phyloP scores from a whole-genome alignment of 2,329 filamentous ascomycete species.

The Diaporthe sp. region DNA sequence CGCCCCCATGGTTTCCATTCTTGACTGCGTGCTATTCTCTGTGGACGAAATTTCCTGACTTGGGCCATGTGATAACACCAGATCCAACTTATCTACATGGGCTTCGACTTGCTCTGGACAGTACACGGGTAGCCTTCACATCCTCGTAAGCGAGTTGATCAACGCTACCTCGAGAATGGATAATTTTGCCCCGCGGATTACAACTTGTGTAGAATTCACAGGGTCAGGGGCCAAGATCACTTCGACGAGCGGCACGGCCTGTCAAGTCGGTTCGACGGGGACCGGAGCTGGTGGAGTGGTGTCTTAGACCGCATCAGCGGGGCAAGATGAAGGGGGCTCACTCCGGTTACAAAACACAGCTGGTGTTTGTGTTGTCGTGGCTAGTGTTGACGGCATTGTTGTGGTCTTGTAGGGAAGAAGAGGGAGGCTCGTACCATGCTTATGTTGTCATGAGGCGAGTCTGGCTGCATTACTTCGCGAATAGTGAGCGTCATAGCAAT shows the following conservation, averaged over 20 bases:
- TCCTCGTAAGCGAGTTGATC: neutral
- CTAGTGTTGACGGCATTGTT: neutral
- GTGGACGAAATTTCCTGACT: neutral
- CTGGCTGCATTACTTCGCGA: too few species aligned
- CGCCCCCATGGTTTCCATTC: neutral
- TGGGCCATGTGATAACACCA: neutral
- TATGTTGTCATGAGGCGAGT: too few species aligned
- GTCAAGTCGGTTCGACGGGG: neutral
- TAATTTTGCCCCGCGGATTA: neutral
- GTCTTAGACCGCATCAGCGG: neutral
- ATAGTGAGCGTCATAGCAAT: too few species aligned
- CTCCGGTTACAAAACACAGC: neutral
- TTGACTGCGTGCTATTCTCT: neutral
- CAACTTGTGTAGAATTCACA: neutral
- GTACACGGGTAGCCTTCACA: neutral
- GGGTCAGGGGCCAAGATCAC: neutral
- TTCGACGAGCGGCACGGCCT: neutral
- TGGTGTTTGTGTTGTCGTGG: neutral
- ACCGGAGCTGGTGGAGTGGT: neutral
- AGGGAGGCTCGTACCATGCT: too few species aligned
- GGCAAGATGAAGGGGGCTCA: neutral
- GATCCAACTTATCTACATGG: neutral
- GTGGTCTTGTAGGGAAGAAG: neutral
- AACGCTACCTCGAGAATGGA: slow-evolving; percentile 11
- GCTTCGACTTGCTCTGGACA: neutral